Percentiles rank a stretch among this genome's conserved stretches.
Evolutionary conservation across 306 rosid genomes (phyloP).

Genomic region (Cotoneaster glaucophyllus): DNA sequence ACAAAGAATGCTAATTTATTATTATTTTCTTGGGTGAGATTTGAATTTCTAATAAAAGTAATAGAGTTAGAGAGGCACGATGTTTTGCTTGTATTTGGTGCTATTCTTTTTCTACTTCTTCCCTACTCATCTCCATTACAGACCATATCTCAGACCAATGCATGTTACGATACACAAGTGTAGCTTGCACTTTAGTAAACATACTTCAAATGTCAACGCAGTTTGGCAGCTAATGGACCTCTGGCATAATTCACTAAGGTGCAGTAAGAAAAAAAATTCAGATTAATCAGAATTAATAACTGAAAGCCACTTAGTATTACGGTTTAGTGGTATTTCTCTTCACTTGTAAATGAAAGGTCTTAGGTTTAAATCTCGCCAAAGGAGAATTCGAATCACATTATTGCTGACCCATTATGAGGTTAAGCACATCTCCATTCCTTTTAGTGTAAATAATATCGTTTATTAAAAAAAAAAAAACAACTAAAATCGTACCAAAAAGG

Average conservation of each 20-base stretch:
- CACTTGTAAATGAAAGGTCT: too few species aligned
- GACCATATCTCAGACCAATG: not conserved
- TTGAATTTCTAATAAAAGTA: not conserved
- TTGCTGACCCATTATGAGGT: fast-evolving
- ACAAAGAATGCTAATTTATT: too few species aligned
- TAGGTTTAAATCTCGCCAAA: too few species aligned
- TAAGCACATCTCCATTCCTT: too few species aligned
- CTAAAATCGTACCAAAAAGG: not conserved
- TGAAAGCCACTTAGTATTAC: too few species aligned
- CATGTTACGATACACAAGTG: not conserved
- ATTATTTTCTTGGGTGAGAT: not conserved
- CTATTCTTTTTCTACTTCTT: not conserved
- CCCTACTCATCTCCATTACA: not conserved
- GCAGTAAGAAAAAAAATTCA: not conserved
- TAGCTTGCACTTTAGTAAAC: not conserved
- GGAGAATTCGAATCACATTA: too few species aligned
- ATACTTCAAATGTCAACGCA: not conserved
- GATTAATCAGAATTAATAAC: not conserved
- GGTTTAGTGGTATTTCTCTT: fast-evolving
- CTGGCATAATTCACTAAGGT: not conserved
- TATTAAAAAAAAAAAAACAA: not conserved
- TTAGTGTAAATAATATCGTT: too few species aligned
- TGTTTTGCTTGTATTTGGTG: not conserved
- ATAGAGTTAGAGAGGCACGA: not conserved
- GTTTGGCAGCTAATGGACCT: not conserved